Evolutionary conservation across 2,329 filamentous ascomycete genomes (phyloP), one percentile per base, ranked within the genome.

Genomic region (Curvularia hawaiiensis): DNA sequence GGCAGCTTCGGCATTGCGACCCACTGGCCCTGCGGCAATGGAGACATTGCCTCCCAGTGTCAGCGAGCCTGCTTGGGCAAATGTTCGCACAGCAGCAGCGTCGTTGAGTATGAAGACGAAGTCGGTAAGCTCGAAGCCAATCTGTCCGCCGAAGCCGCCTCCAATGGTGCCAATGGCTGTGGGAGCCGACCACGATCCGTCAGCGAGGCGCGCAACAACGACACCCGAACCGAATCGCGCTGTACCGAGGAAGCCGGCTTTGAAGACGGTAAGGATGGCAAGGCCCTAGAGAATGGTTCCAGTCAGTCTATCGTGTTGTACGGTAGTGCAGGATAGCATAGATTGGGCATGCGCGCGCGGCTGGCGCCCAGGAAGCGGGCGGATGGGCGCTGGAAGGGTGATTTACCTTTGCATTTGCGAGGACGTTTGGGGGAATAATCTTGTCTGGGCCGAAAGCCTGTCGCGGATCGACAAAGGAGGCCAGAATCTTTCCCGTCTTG

Each of bases 61-160:
- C 61, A 99, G 82, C 52, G 90, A 94, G 4, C 95, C 95, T 39
- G 90, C 88, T 77, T 98, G 94, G 6, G 93, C 92, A 78, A 99
- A 98, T 9, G 94, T 93, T 77, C 91, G 91, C 65, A 99, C 94
- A 44, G 95, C 94, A 57, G 83, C 86, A 41, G 88, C 82, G 73
- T 99, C 94, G 79, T 99, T 99, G 64, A 99, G 87, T 65, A 99
- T 97, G 79, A 99, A 98, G 75, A 99, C 95, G 74, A 99, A 99
- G 76, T 95, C 91, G 58, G 91, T 95, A 60, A 96, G 78, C 77
- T 96, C 91, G 77, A 94, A 91, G 35, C 91, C 91, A 70, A 96
- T 91, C 79, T 95, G 91, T 40, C 91, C 91, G 65, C 91, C 91
- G 64, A 96, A 90, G 24, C 91, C 91, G 53, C 88, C 91, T 65